Percentiles rank a stretch among this genome's conserved stretches.
These are phyloP conservation scores for Phytomonas serpens DNA, from an alignment of 208 protist species.

Conservation along the genomic window DNA sequence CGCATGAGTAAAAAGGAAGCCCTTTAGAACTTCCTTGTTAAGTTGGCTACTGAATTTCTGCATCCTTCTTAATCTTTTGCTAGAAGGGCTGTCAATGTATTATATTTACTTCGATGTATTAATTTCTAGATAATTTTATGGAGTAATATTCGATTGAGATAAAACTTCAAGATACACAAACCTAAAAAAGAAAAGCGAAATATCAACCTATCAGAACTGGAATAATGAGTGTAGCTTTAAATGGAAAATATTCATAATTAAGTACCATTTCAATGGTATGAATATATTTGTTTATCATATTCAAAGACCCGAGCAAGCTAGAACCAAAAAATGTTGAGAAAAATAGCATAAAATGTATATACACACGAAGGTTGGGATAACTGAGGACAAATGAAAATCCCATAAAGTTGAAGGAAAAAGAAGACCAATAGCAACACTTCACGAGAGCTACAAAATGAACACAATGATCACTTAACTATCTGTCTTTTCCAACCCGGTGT, in stretches of 20 bases:
- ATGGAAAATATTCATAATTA: conserved; percentile 13
- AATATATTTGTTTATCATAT: conserved; percentile 4
- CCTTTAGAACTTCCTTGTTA: conserved; percentile 61
- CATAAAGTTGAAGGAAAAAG: conserved; percentile 4
- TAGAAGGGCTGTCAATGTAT: neutral
- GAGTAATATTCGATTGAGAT: neutral
- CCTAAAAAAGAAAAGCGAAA: neutral
- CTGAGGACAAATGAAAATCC: neutral
- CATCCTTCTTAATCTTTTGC: conserved; percentile 22
- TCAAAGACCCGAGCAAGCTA: conserved; percentile 6
- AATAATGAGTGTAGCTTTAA: neutral
- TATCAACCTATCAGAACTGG: neutral
- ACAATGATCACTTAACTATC: neutral
- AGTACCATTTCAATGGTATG: neutral
- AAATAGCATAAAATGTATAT: conserved; percentile 3
- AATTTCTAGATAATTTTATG: neutral
- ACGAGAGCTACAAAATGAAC: neutral
- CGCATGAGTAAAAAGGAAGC: conserved; percentile 55
- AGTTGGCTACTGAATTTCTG: conserved; percentile 58
- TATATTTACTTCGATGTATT: conserved; percentile 4
- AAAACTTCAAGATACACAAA: neutral
- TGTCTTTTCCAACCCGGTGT: neutral
- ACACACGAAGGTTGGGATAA: conserved; percentile 3
- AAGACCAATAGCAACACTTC: neutral
- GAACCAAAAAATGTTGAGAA: neutral